A percentile compares a stretch with the other conserved stretches of the same genome.
phyloP scores from a whole-genome alignment of 129 eudicot genomes.

The Tanacetum coccineum region DNA sequence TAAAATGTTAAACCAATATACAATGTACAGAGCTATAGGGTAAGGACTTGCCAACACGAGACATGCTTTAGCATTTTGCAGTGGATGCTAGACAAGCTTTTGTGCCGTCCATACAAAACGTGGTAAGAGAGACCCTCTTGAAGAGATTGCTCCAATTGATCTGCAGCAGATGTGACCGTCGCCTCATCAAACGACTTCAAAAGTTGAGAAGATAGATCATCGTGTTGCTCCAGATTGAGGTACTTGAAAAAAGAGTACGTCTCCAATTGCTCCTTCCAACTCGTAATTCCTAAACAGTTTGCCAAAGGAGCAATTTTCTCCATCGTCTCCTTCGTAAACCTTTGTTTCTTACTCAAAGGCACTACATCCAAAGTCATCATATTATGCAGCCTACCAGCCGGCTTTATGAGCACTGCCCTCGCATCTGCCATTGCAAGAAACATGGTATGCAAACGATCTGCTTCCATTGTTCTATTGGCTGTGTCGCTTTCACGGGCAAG shows the following conservation, averaged over 20 bases:
- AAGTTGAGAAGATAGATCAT: slow-evolving; percentile 66
- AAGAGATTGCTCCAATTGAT: slow-evolving; percentile 54
- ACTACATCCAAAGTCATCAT: no score
- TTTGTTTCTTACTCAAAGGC: slow-evolving; percentile 41
- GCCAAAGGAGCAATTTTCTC: slow-evolving; percentile 94
- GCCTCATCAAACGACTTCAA: slow-evolving; percentile 70
- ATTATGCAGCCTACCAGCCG: slow-evolving; percentile 51
- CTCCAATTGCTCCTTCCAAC: slow-evolving; percentile 92
- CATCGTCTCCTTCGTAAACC: slow-evolving; percentile 86
- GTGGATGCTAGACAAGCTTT: slow-evolving; percentile 83
- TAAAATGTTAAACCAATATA: no score
- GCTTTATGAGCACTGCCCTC: slow-evolving; percentile 84
- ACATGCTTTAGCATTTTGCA: no score
- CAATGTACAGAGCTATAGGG: no score
- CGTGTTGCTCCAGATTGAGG: slow-evolving; percentile 52
- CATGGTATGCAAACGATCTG: slow-evolving; percentile 80
- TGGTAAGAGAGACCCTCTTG: slow-evolving; percentile 57
- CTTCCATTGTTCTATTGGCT: slow-evolving; percentile 75
- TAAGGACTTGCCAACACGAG: no score
- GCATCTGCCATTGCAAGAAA: slow-evolving; percentile 98
- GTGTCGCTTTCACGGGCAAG: slow-evolving; percentile 94
- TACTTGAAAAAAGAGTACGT: slow-evolving; percentile 61
- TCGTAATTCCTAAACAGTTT: slow-evolving; percentile 78
- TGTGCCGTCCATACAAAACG: slow-evolving; percentile 70
- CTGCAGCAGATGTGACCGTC: slow-evolving; percentile 55